These are phyloP conservation scores for Pleurotus tuber-regium DNA, from an alignment of 768 basidiomycete species.

Conservation along the genomic window DNA sequence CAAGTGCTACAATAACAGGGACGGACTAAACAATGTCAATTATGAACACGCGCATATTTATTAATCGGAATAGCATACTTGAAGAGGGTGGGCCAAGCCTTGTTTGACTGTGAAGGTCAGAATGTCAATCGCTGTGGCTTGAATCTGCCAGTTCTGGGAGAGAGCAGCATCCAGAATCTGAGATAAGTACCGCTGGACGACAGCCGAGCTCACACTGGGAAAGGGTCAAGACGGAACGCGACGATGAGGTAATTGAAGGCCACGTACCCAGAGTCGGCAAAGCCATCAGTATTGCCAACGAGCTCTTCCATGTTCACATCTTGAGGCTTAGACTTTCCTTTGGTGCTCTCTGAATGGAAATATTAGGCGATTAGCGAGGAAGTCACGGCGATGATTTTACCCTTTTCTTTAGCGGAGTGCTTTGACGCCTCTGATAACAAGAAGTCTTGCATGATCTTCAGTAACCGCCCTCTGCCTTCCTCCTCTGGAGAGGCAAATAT, in stretches of 20 bases:
- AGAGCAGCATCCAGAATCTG: slow-evolving; percentile 81
- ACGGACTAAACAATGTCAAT: slow-evolving; percentile 57
- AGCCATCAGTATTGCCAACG: slow-evolving; percentile 92
- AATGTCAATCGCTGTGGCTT: slow-evolving; percentile 85
- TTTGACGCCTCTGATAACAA: slow-evolving; percentile 80
- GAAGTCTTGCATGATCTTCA: slow-evolving; percentile 93
- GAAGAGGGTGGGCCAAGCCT: slow-evolving; percentile 92
- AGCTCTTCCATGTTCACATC: slow-evolving; percentile 90
- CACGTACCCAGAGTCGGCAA: slow-evolving; percentile 93
- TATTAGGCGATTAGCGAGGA: slow-evolving; percentile 1
- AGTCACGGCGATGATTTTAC: slow-evolving; percentile 27
- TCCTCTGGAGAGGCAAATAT: slow-evolving; percentile 77
- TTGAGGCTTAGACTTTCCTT: slow-evolving; percentile 38
- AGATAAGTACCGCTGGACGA: slow-evolving; percentile 88
- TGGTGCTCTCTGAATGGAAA: slow-evolving; percentile 32
- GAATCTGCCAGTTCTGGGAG: slow-evolving; percentile 66
- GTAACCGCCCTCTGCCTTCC: slow-evolving; percentile 67
- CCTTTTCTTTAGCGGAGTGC: slow-evolving; percentile 69
- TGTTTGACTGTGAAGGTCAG: slow-evolving; percentile 92
- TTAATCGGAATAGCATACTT: slow-evolving; percentile 43
- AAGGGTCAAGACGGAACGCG: not conserved
- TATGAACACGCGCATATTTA: not conserved
- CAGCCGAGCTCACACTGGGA: slow-evolving; percentile 86
- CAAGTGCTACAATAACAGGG: slow-evolving; percentile 90
- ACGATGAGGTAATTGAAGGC: not conserved